Evolutionary conservation across 495 filamentous ascomycete genomes (phyloP), one percentile per base, ranked within the genome.

Genomic region (Podospora pseudoanserina): DNA sequence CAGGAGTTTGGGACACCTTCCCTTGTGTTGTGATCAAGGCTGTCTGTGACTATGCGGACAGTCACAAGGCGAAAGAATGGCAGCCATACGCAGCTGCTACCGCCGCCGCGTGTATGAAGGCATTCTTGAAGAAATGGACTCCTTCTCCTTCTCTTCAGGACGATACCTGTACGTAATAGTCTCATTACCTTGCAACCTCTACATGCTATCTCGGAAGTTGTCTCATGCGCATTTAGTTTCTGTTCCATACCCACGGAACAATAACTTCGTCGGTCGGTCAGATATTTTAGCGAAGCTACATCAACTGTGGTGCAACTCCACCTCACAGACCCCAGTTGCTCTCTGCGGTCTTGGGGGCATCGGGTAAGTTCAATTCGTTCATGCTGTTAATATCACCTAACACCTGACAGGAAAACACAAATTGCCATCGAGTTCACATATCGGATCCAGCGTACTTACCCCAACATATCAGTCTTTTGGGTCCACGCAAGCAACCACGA

Each of bases 381-480:
- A 6, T 32, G 58, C 15, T 64, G 63, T 32, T 65, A 4, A 53
- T 5, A 32, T 23, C 4, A 5, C n/a, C 54, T 65, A 30, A 65
- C 23, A 5, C 23, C 5, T 7, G 5, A 3, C 67, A 86, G 82
- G 13, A 87, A 87, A 76, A 82, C 82, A 4, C 82, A 86, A 65
- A 79, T 86, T 59, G 84, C 85, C 3, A 80, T 88, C 54, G 80
- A 83, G 66, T 82, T 81, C 66, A 75, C 73, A 7, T 84, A 83
- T 73, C 74, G 75, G 49, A 72, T 77, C 9, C 63, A 69, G 67
- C 72, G 78, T 23, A 39, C 65, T 2, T 64, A 70, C n/a, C 78
- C 81, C 3, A 71, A 77, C 15, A 70, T 68, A 0, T 78, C 73
- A 66, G 73, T 85, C 7, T 82, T 86, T 66, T 86, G 81, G 85